Percentiles rank a stretch among this genome's conserved stretches.
Evolutionary conservation across 164 flowering plant genomes (phyloP).

Genomic region (Taxillus chinensis): DNA sequence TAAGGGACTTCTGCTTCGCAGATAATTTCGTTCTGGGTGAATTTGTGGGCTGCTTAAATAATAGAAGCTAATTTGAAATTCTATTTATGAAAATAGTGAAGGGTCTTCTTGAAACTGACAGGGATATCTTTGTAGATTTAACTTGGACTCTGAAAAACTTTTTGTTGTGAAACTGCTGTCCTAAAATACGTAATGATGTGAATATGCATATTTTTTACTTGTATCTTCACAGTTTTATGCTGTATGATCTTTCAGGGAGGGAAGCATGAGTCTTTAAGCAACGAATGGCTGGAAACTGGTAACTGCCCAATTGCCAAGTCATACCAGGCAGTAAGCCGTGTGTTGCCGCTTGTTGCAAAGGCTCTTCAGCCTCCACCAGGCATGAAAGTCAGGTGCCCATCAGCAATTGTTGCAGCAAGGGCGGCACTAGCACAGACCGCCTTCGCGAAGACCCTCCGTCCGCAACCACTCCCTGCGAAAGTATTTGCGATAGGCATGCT

Average conservation of each 20-base stretch:
- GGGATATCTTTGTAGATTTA: too few species aligned
- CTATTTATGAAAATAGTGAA: too few species aligned
- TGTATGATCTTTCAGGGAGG: conserved; percentile 25
- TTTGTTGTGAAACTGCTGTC: too few species aligned
- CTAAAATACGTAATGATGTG: too few species aligned
- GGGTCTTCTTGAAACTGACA: too few species aligned
- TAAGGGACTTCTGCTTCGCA: conserved; percentile 2
- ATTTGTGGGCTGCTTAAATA: too few species aligned
- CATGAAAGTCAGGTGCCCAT: conserved; percentile 63
- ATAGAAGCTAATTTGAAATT: too few species aligned
- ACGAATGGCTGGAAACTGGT: conserved; percentile 69
- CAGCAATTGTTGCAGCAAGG: conserved; percentile 69
- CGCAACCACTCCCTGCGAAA: conserved; percentile 62
- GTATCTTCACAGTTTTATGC: too few species aligned
- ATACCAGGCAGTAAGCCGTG: conserved; percentile 53
- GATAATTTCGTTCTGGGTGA: too few species aligned
- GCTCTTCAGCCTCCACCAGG: conserved; percentile 63
- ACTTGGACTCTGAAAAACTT: too few species aligned
- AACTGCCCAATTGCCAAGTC: conserved; percentile 89
- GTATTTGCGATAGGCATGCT: conserved; percentile 52
- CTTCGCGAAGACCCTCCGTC: conserved; percentile 57
- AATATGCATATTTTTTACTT: too few species aligned
- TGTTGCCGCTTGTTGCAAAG: conserved; percentile 67
- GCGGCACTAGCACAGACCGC: conserved; percentile 77
- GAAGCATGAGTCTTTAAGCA: conserved; percentile 58